Base-by-base conservation (phyloP, 768 basidiomycete genomes). In the Hypholoma fasciculare region DNA sequence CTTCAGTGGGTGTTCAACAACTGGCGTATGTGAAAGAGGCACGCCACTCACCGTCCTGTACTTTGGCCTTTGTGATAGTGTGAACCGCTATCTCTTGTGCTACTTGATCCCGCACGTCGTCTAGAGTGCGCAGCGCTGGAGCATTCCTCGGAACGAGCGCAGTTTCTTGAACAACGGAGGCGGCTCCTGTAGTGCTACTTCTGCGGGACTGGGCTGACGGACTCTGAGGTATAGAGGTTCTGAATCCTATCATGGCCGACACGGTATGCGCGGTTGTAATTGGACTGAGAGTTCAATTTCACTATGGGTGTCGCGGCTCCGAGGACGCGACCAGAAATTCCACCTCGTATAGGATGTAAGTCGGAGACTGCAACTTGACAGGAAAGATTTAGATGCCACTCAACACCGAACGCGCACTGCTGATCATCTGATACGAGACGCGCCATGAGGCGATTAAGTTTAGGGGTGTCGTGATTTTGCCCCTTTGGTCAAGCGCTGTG, bases 41-140 rank as follows among this genome's bases (percentile, higher is more conserved):
- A 48, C 2, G 0, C 11, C 23, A 23, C 16, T 44, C 66, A 71
- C 79, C 83, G 61, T 89, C 83, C 30, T 82, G 60, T 1, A 62
- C 63, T 63, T 81, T 75, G 1, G 83, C 76, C 57, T 81, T 80
- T 37, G 73, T 80, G 58, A 86, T 74, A 2, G 81, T 75, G 23
- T 81, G 79, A 9, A 85, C 68, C 4, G 85, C 86, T 50, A 88
- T 75, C 59, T 81, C 78, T 42, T 78, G 71, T 0, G 87, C 82
- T 14, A 86, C 86, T 62, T 87, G 83, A 23, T 81, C 75, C 16
- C 85, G 80, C 9, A 89, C 77, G 58, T 82, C 82, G 44, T 81
- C 82, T n/a, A 89, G 69, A 0, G 85, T 87, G 16, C 83, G 80
- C n/a, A 64, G 68, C 6, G 71, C 49, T 49, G 57, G 56, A 19